phyloP scores from a whole-genome alignment of 768 basidiomycete species.

The Serendipita indica region DNA sequence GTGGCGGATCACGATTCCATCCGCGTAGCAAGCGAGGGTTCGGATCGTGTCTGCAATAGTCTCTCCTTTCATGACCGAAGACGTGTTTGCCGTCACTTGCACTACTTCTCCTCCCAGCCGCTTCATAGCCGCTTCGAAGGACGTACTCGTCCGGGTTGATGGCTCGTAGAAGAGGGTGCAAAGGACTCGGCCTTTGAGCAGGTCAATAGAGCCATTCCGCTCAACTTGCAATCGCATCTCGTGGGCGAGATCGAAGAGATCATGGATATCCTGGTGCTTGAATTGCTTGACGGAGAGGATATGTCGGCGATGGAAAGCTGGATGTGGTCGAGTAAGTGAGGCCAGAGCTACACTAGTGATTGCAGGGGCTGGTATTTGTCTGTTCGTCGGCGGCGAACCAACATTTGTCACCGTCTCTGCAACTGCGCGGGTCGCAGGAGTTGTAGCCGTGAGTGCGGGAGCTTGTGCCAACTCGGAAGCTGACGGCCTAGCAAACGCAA shows the following conservation, averaged over 20 bases:
- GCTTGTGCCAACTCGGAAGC: conserved; percentile 19
- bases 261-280: conserved; percentile 73
- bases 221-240: conserved; percentile 97
- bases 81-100: conserved; percentile 61
- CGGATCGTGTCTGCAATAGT: conserved; percentile 83
- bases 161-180: conserved; percentile 94
- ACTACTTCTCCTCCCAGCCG: conserved; percentile 92
- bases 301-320: conserved; percentile 84
- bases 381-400: neutral
- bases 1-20: conserved; percentile 88
- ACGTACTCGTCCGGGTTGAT: conserved; percentile 86
- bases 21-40: conserved; percentile 87
- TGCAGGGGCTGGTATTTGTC: neutral
- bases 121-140: conserved; percentile 98
- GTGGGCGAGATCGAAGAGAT: conserved; percentile 84
- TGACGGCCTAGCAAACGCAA: conserved; percentile 19
- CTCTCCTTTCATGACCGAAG: conserved; percentile 90
- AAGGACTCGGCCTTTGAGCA: conserved; percentile 80
- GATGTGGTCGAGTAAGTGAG: conserved; percentile 40
- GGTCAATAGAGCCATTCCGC: conserved; percentile 71
- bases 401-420: neutral
- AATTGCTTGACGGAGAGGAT: conserved; percentile 93
- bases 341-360: conserved; percentile 8
- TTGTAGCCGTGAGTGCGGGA: neutral
- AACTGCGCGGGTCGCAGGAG: neutral